A percentile compares a stretch with the other conserved stretches of the same genome.
These are phyloP conservation scores for Peronosclerospora sorghi DNA, from an alignment of 352 stramenopile genomes.

Conservation along the genomic window DNA sequence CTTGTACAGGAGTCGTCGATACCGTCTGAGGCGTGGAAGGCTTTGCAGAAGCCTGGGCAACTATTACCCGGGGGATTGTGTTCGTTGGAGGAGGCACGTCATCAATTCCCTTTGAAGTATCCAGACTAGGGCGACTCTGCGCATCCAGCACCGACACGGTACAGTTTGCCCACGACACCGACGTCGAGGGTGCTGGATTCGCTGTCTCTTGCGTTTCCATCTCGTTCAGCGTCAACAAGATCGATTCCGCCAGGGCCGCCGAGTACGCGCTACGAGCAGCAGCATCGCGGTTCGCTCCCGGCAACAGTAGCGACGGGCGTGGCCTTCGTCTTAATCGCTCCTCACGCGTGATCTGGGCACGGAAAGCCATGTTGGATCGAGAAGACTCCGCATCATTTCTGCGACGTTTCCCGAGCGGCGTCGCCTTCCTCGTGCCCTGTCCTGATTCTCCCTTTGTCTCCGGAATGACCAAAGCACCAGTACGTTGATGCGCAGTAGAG, in stretches of 20 bases:
- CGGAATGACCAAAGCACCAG: conserved; percentile 11
- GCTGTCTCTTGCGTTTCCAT: conserved; percentile 58
- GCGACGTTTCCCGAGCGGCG: conserved; percentile 36
- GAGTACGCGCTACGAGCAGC: conserved; percentile 59
- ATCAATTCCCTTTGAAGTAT: conserved; percentile 18
- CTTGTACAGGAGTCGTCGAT: too few relatives aligned
- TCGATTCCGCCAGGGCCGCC: conserved; percentile 63
- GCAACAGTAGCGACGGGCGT: conserved; percentile 60
- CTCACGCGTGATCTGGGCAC: conserved; percentile 31
- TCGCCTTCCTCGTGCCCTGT: conserved; percentile 7
- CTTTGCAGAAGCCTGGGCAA: conserved; percentile 16
- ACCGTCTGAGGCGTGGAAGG: conserved; percentile 14
- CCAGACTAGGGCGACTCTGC: conserved; percentile 10
- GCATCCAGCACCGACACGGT: conserved; percentile 48
- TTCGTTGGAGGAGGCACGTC: conserved; percentile 41
- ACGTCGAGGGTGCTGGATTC: conserved; percentile 68
- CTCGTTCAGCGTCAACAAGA: conserved; percentile 72
- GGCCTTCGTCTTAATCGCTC: conserved; percentile 46
- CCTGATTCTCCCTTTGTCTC: conserved; percentile 11
- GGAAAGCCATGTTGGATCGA: conserved; percentile 23
- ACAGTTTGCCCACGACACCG: conserved; percentile 79
- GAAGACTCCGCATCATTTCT: conserved; percentile 29
- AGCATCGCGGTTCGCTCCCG: conserved; percentile 47
- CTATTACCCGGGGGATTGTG: conserved; percentile 35
- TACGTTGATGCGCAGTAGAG: conserved; percentile 21